These are phyloP conservation scores for Scortechinia acanthostroma DNA, from an alignment of 2,329 filamentous ascomycete species.

Conservation along the genomic window DNA sequence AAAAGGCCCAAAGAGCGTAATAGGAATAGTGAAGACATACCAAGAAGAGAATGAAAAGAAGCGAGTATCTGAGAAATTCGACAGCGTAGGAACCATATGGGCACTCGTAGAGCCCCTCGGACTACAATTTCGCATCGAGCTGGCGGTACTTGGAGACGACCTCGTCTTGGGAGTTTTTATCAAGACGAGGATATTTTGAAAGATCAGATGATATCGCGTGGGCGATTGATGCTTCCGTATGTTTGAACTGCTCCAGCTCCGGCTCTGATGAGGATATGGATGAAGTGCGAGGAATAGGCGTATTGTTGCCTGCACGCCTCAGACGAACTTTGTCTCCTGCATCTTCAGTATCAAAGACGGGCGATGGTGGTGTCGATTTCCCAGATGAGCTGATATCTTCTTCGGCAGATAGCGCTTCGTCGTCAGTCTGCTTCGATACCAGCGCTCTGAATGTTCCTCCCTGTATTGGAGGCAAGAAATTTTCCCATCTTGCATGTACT, in stretches of 20 bases:
- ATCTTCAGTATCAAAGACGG: neutral
- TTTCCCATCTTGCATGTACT: neutral
- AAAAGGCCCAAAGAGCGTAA: slow-evolving; percentile 50
- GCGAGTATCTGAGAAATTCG: slow-evolving; percentile 44
- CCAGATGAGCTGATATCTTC: neutral
- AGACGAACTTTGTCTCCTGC: neutral
- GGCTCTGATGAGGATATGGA: neutral
- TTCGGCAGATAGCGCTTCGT: neutral
- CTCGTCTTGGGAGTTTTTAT: neutral
- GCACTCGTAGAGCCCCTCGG: slow-evolving; percentile 45
- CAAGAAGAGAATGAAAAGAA: slow-evolving; percentile 39
- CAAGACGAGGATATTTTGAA: neutral
- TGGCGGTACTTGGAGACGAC: neutral
- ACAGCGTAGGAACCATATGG: slow-evolving; percentile 48
- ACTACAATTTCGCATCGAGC: neutral
- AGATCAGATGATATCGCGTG: no score
- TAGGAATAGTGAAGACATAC: slow-evolving; percentile 35
- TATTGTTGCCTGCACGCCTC: no score
- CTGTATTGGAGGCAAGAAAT: neutral
- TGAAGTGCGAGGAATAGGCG: neutral
- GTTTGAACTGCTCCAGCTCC: neutral
- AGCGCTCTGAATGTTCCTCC: neutral
- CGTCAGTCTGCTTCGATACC: neutral
- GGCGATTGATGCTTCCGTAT: no score
- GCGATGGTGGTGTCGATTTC: neutral